Evolutionary conservation across 805 yeast species (phyloP).

Genomic region (Wickerhamomyces sydowiorum): DNA sequence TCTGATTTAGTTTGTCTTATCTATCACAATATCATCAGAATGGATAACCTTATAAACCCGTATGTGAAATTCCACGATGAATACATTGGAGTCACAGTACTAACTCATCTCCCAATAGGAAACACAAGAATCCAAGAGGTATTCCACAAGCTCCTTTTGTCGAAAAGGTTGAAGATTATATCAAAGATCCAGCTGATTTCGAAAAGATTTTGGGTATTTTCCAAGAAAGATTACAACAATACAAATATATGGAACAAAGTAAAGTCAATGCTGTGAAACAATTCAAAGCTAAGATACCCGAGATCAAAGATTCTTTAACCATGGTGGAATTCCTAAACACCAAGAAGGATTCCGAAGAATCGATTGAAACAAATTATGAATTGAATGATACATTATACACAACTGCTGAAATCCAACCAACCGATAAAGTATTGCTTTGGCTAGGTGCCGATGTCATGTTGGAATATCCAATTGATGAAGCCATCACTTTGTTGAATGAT

Average conservation of each 20-base stretch:
- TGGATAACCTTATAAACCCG: slow-evolving; percentile 22
- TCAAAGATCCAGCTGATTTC: slow-evolving; percentile 65
- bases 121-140: slow-evolving; percentile 74
- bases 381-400: slow-evolving; percentile 90
- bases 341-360: slow-evolving; percentile 35
- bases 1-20: too few species aligned
- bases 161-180: slow-evolving; percentile 70
- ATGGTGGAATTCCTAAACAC: slow-evolving; percentile 57
- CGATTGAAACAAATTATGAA: slow-evolving; percentile 77
- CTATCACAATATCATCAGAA: too few species aligned
- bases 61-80: too few species aligned
- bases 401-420: slow-evolving; percentile 63
- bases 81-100: too few species aligned
- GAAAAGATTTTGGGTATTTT: slow-evolving; percentile 64
- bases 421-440: slow-evolving; percentile 79
- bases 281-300: slow-evolving; percentile 77
- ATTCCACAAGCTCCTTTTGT: slow-evolving; percentile 96
- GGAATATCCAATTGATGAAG: slow-evolving; percentile 89
- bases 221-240: slow-evolving; percentile 85
- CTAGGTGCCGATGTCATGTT: slow-evolving; percentile 98
- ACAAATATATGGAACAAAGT: slow-evolving; percentile 69
- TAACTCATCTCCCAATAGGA: slow-evolving; percentile 3
- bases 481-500: slow-evolving; percentile 57
- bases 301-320: slow-evolving; percentile 77
- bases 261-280: slow-evolving; percentile 33